Conservation (phyloP, 2,329 filamentous ascomycete genomes). For the Xylariaceae sp. region DNA sequence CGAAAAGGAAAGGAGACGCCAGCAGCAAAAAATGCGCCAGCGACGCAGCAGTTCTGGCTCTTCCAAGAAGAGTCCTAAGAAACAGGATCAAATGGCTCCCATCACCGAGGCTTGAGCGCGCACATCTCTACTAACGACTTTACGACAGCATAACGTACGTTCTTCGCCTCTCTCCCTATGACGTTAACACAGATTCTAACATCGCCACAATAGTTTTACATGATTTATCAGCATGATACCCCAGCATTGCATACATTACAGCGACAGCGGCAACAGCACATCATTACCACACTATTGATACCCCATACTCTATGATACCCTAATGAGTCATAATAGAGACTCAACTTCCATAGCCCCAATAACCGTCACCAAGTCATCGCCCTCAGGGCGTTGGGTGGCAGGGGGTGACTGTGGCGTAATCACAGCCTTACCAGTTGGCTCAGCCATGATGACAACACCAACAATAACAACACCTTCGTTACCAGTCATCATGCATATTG, state of each 20-base stretch:
- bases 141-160: conserved; percentile 27
- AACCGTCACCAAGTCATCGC: not conserved
- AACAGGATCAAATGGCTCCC: conserved; percentile 48
- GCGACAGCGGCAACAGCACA: conserved; percentile 9
- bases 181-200: not conserved
- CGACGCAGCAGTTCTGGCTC: conserved; percentile 23
- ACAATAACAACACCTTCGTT: not conserved
- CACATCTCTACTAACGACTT: conserved; percentile 17
- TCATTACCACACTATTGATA: conserved; percentile 3
- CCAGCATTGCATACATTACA: conserved; percentile 3
- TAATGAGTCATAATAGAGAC: conserved; percentile 10
- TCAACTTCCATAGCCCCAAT: conserved; percentile 3
- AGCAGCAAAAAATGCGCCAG: conserved; percentile 25
- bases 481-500: conserved; percentile 9
- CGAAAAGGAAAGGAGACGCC: conserved; percentile 54
- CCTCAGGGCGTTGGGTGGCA: not conserved
- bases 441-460: not conserved
- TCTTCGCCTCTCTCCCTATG: not conserved
- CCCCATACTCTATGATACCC: conserved; percentile 15
- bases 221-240: conserved; percentile 2
- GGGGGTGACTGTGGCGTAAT: conserved; percentile 12
- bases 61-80: conserved; percentile 34
- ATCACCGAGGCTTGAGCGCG: conserved; percentile 49
- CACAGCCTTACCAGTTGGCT: not conserved
- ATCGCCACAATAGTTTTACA: not conserved